Conservation (phyloP, 2,329 filamentous ascomycete species). For the Fusarium begoniae region DNA sequence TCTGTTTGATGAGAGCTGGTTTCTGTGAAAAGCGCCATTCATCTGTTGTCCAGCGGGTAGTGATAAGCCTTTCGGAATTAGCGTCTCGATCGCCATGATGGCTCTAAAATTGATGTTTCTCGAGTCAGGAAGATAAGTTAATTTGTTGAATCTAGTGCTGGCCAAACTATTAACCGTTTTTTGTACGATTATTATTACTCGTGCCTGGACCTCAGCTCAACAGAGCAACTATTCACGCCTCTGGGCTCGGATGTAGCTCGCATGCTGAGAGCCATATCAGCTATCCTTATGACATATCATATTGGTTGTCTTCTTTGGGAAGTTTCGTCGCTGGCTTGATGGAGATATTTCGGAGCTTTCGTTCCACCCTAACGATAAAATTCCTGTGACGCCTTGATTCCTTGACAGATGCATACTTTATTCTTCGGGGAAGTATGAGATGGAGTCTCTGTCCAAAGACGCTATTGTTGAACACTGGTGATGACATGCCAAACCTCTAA, state of each 20-base stretch:
- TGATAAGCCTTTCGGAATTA: not conserved
- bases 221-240: not conserved
- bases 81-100: conserved; percentile 4
- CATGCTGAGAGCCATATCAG: not conserved
- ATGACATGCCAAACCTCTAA: not conserved
- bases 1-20: not conserved
- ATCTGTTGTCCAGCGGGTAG: not conserved
- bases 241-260: not conserved
- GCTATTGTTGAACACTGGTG: not conserved
- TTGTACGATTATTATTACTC: not conserved
- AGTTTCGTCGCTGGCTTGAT: not conserved
- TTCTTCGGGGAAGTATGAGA: not conserved
- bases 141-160: not conserved
- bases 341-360: conserved; percentile 3
- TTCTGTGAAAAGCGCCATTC: not conserved
- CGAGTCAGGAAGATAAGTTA: not conserved
- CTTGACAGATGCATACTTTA: not conserved
- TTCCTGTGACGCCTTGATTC: not conserved
- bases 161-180: not conserved
- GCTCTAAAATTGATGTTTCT: not conserved
- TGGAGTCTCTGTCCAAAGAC: not conserved
- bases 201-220: not conserved
- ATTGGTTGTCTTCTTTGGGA: not conserved
- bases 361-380: conserved; percentile 1
- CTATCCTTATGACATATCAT: not conserved